A percentile compares a stretch with the other conserved stretches of the same genome.
Conservation (phyloP, 108 stramenopile species). For the Pseudonitzschia multistriata region DNA sequence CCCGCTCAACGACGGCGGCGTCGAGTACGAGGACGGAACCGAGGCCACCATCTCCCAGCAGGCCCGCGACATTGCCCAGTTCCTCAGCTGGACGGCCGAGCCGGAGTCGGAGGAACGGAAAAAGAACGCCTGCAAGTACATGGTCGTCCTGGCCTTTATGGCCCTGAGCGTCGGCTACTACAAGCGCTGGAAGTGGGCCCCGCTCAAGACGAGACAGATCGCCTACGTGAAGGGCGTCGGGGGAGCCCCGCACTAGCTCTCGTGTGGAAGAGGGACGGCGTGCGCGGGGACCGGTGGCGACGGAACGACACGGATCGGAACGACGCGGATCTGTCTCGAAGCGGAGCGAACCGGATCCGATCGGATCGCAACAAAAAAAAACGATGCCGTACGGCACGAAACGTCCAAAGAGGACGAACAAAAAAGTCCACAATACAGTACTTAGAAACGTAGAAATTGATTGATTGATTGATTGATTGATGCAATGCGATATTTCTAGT, state of each 20-base stretch:
- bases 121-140: conserved; percentile 89
- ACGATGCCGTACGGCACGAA: too few species aligned
- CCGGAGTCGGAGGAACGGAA: conserved; percentile 98
- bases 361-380: too few species aligned
- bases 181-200: conserved; percentile 97
- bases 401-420: too few species aligned
- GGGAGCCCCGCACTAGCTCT: conserved; percentile 23
- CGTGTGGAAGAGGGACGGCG: neutral
- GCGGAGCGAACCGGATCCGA: too few species aligned
- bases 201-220: conserved; percentile 96
- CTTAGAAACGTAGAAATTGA: too few species aligned
- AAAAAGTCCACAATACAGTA: too few species aligned
- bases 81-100: conserved; percentile 91
- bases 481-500: too few species aligned
- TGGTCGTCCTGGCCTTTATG: conserved; percentile 80
- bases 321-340: too few species aligned
- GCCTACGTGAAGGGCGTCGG: conserved; percentile 82
- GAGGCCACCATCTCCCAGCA: conserved; percentile 94
- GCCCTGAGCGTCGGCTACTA: conserved; percentile 90
- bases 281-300: too few species aligned
- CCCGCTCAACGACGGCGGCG: conserved; percentile 93
- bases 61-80: conserved; percentile 85
- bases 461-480: too few species aligned
- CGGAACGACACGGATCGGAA: too few species aligned
- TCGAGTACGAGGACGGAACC: conserved; percentile 98